Conservation (phyloP, 2,329 filamentous ascomycete genomes). For the Xylariales sp. region DNA sequence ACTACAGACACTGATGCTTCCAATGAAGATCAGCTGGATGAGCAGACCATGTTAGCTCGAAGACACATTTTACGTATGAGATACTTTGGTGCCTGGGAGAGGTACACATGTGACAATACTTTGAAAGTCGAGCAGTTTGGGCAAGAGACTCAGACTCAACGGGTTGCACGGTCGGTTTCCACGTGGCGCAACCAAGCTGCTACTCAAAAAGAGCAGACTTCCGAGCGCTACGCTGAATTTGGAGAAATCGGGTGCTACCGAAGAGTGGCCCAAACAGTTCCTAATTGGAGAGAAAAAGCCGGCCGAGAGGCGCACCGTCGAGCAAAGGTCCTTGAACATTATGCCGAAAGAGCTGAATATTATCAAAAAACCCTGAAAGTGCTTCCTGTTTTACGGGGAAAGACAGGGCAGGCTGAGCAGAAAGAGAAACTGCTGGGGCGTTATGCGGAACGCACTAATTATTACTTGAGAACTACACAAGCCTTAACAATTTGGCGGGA, state of each 20-base stretch:
- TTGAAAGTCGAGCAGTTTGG: conserved; percentile 43
- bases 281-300: conserved; percentile 44
- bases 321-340: conserved; percentile 42
- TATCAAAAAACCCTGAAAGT: conserved; percentile 44
- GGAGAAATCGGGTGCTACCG: conserved; percentile 40
- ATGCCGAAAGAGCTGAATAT: conserved; percentile 46
- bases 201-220: conserved; percentile 37
- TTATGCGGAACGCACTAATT: conserved; percentile 48
- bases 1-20: conserved; percentile 22
- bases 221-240: conserved; percentile 40
- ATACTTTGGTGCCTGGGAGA: conserved; percentile 50
- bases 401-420: conserved; percentile 37
- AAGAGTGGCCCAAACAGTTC: conserved; percentile 40
- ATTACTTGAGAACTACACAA: conserved; percentile 45
- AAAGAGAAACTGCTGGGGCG: conserved; percentile 41
- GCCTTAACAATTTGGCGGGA: conserved; percentile 46
- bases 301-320: conserved; percentile 30
- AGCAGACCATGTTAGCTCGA: conserved; percentile 48
- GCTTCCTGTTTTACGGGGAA: conserved; percentile 41
- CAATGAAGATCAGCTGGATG: conserved; percentile 45
- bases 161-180: conserved; percentile 32
- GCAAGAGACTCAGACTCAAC: conserved; percentile 37
- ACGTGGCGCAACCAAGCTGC: conserved; percentile 41
- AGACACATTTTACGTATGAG: conserved; percentile 51
- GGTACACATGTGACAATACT: conserved; percentile 44